Evolutionary conservation across 2,329 filamentous ascomycete genomes (phyloP).

Genomic region (Nemania bipapillata): DNA sequence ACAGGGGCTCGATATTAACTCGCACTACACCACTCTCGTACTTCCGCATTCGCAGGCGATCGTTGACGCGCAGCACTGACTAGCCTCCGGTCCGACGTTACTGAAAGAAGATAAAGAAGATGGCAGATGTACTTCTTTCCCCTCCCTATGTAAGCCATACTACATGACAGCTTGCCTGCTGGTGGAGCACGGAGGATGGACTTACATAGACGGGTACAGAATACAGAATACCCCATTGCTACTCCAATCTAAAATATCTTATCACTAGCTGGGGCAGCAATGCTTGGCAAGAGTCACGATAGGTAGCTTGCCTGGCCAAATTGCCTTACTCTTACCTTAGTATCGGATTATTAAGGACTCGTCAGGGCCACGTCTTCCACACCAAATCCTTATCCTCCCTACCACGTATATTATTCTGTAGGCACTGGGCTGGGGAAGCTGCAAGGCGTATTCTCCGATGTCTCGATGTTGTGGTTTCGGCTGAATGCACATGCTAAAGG

Average conservation of each 20-base stretch:
- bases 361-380: not conserved
- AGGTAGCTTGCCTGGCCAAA: not conserved
- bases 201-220: not conserved
- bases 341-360: not conserved
- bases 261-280: not conserved
- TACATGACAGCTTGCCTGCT: no score
- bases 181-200: not conserved
- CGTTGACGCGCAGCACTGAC: not conserved
- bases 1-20: constrained; percentile 32
- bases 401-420: not conserved
- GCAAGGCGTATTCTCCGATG: constrained; percentile 8
- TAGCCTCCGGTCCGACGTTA: constrained; percentile 7
- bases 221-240: not conserved
- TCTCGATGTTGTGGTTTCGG: constrained; percentile 15
- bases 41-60: constrained; percentile 15
- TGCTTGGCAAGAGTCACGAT: not conserved
- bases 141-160: no score
- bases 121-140: not conserved
- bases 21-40: constrained; percentile 9
- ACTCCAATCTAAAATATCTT: not conserved
- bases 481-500: constrained; percentile 26
- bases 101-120: constrained; percentile 20
- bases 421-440: not conserved
- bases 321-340: not conserved
- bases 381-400: not conserved